A percentile compares a stretch with the other conserved stretches of the same genome.
These are phyloP conservation scores for Cryptococcus hybrid DNA, from an alignment of 1,284 basidiomycete species.

Conservation along the genomic window DNA sequence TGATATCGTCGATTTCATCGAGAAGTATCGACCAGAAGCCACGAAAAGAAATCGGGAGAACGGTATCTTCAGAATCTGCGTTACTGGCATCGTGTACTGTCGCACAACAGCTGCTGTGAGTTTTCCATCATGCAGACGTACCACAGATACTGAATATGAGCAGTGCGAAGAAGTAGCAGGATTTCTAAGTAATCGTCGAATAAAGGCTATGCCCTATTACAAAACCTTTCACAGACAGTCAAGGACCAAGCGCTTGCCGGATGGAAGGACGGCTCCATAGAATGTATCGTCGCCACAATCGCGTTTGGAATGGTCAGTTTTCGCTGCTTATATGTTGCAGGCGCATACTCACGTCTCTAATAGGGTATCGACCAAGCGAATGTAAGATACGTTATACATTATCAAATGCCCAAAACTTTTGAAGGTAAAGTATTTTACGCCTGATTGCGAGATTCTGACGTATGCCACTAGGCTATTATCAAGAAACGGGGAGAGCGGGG, in stretches of 20 bases:
- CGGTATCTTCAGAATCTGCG: conserved; percentile 49
- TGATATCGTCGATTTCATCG: conserved; percentile 67
- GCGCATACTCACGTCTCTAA: neutral
- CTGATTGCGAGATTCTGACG: neutral
- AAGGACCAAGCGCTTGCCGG: conserved; percentile 60
- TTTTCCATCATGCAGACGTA: neutral
- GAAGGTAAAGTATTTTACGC: conserved; percentile 59
- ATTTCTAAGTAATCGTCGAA: conserved; percentile 62
- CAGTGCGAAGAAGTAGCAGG: conserved; percentile 65
- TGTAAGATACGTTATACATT: conserved; percentile 60
- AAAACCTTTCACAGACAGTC: conserved; percentile 56
- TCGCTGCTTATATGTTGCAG: neutral
- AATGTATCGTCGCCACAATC: conserved; percentile 62
- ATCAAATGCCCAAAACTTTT: conserved; percentile 76
- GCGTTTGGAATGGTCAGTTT: conserved; percentile 70
- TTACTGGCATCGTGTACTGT: conserved; percentile 80
- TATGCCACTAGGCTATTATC: conserved; percentile 67
- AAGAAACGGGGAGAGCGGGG: conserved; percentile 85
- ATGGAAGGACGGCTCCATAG: conserved; percentile 50
- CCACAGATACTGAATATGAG: neutral
- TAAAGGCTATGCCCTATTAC: conserved; percentile 74
- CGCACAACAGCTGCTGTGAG: conserved; percentile 42
- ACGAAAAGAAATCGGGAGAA: conserved; percentile 18
- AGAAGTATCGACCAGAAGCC: conserved; percentile 22
- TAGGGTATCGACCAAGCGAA: conserved; percentile 78